These are phyloP conservation scores for Tolypocladium tundrense DNA, from an alignment of 2,329 filamentous ascomycete species.

Conservation along the genomic window DNA sequence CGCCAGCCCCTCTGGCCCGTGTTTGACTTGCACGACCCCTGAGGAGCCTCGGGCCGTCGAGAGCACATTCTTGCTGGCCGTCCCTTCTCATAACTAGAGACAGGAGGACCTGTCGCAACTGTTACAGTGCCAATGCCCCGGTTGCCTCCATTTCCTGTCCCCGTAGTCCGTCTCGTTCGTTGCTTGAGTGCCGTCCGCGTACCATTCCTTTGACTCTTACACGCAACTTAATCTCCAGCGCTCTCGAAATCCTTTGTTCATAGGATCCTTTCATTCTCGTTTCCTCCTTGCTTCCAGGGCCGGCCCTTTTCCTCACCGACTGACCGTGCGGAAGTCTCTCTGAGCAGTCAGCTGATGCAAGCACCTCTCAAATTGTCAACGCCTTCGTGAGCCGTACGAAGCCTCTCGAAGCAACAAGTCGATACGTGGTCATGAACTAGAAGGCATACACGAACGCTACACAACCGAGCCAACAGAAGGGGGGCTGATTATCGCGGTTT, in stretches of 20 bases:
- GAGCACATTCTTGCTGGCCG: background rate
- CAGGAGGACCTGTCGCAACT: background rate
- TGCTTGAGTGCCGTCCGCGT: background rate
- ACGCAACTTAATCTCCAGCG: background rate
- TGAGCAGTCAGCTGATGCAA: background rate
- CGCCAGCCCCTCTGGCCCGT: background rate
- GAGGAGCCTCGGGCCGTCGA: background rate
- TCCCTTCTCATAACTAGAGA: background rate
- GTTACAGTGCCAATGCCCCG: background rate
- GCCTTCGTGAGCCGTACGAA: background rate
- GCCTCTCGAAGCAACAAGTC: background rate
- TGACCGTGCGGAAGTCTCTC: background rate
- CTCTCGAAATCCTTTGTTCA: background rate
- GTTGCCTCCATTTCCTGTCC: background rate
- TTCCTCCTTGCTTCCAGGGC: background rate
- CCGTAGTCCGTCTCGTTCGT: background rate
- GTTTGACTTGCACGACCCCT: background rate
- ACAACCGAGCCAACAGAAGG: background rate
- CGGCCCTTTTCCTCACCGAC: background rate
- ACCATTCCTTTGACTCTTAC: background rate
- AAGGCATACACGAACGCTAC: background rate
- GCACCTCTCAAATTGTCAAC: background rate
- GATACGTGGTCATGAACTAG: constrained; percentile 3
- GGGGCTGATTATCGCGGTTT: background rate
- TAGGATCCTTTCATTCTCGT: background rate